Conservation (phyloP, 83 land plant species). For the Thuja plicata region DNA sequence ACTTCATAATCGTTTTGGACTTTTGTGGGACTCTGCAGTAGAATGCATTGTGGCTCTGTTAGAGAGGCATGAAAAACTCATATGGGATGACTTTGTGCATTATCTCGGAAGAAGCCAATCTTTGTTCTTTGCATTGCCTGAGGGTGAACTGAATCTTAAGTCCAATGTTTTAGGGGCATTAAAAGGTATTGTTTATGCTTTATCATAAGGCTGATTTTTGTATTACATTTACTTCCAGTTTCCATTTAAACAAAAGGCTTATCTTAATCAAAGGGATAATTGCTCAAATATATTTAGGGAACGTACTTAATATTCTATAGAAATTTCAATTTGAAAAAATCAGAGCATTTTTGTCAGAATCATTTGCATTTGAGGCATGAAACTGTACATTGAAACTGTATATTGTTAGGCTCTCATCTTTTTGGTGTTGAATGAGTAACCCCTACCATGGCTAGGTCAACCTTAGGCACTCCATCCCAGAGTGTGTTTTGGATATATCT, state of each 20-base stretch:
- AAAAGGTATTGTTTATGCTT: slow-evolving; percentile 22
- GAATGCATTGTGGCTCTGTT: slow-evolving; percentile 66
- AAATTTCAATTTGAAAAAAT: too few species aligned
- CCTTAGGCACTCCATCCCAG: too few species aligned
- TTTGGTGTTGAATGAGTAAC: too few species aligned
- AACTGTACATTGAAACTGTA: neutral
- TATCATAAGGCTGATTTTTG: neutral
- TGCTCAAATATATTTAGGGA: neutral
- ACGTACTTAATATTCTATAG: neutral
- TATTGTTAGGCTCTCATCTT: too few species aligned
- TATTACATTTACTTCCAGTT: neutral
- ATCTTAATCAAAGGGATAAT: too few species aligned
- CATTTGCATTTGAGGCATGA: too few species aligned
- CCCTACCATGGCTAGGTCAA: too few species aligned
- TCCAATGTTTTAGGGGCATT: neutral
- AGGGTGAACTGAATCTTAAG: slow-evolving; percentile 2
- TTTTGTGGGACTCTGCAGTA: slow-evolving; percentile 62
- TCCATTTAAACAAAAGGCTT: too few species aligned
- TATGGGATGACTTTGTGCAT: too few species aligned
- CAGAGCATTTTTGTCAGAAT: neutral
- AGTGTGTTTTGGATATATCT: too few species aligned
- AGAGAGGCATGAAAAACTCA: neutral
- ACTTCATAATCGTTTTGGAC: slow-evolving; percentile 68
- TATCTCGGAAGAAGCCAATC: too few species aligned
- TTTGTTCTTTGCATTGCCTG: neutral